phyloP scores from a whole-genome alignment of 1,139 yeast species.

The Hansenula sp. region DNA sequence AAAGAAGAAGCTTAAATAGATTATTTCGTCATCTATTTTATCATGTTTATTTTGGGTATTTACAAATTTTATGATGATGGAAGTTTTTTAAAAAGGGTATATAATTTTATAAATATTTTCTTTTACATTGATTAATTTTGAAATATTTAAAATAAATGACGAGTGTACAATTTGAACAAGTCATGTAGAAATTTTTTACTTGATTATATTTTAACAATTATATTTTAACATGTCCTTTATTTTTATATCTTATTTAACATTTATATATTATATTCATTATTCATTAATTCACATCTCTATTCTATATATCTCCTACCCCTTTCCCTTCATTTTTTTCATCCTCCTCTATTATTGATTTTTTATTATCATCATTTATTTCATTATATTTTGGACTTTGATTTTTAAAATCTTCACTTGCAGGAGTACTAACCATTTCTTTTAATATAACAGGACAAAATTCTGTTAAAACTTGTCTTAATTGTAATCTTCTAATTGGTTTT shows the following conservation, averaged over 20 bases:
- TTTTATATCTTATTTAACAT: too few species aligned
- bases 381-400: too few species aligned
- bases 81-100: too few species aligned
- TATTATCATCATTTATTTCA: too few species aligned
- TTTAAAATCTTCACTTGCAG: constrained; percentile 1
- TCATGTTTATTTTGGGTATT: constrained; percentile 7
- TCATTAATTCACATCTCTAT: too few species aligned
- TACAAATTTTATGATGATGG: constrained; percentile 5
- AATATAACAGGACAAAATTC: constrained; percentile 30
- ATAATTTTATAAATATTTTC: too few species aligned
- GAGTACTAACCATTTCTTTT: background rate
- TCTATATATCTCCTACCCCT: background rate
- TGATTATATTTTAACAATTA: too few species aligned
- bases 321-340: background rate
- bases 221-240: too few species aligned
- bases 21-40: constrained; percentile 32
- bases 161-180: constrained; percentile 1
- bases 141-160: constrained; percentile 1
- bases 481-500: constrained; percentile 77
- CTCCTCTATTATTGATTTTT: background rate
- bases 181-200: too few species aligned
- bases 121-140: background rate
- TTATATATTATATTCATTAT: too few species aligned
- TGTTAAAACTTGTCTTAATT: constrained; percentile 45
- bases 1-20: constrained; percentile 98